Percentiles rank a stretch among this genome's conserved stretches.
These are phyloP conservation scores for Yarrowia deformans DNA, from an alignment of 805 yeast genomes.

Conservation along the genomic window DNA sequence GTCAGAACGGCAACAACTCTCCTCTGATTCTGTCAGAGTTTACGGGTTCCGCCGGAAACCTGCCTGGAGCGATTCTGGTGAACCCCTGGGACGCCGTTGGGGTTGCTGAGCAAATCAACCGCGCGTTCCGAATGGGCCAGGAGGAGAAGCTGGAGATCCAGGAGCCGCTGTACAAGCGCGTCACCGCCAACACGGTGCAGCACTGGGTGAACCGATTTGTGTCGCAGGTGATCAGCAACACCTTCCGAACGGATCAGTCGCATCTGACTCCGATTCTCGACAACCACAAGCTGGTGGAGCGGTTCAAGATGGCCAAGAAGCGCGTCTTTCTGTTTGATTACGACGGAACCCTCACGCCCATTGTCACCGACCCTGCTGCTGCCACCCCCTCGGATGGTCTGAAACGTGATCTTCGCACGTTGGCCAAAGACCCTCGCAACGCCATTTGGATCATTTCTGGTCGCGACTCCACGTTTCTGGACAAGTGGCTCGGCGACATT, in stretches of 20 bases:
- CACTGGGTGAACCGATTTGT: conserved; percentile 77
- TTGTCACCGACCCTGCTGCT: conserved; percentile 96
- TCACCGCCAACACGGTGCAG: conserved; percentile 75
- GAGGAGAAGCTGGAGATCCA: conserved; percentile 52
- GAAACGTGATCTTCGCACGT: conserved; percentile 61
- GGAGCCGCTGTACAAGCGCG: conserved; percentile 64
- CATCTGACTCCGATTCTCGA: conserved; percentile 84
- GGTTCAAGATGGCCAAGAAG: conserved; percentile 66
- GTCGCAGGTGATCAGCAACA: conserved; percentile 52
- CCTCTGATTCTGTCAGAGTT: conserved; percentile 92
- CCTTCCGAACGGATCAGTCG: conserved; percentile 53
- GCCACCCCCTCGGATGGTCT: conserved; percentile 90
- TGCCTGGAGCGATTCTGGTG: conserved; percentile 65
- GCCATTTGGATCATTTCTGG: conserved; percentile 96
- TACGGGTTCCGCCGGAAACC: conserved; percentile 78
- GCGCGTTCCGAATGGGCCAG: conserved; percentile 63
- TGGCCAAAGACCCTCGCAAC: conserved; percentile 79
- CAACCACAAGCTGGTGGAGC: conserved; percentile 65
- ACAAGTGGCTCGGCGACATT: conserved; percentile 81
- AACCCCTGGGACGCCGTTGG: conserved; percentile 98
- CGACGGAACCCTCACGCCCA: conserved; percentile 97
- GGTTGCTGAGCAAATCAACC: conserved; percentile 82
- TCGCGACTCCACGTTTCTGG: conserved; percentile 88
- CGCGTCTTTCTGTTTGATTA: conserved; percentile 91
- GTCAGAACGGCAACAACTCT: conserved; percentile 66